Base-by-base conservation (phyloP, 805 yeast species). In the Candida corydali region DNA sequence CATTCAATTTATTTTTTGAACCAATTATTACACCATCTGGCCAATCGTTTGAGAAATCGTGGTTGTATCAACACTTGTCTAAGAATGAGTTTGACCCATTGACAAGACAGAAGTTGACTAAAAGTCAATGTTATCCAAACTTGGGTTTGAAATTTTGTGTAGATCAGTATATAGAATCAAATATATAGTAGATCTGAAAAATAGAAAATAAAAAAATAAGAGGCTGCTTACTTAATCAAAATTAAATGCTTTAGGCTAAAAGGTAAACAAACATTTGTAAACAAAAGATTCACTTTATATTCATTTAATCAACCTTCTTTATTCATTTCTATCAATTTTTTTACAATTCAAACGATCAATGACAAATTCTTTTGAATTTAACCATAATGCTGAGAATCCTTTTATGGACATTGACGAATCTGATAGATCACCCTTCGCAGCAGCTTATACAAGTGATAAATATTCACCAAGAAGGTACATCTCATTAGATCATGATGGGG, bases 1-100 rank as follows among this genome's bases (percentile, higher is more conserved):
- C 69, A 8, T 65, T 66, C 47, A 54, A 56, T 29, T 32, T 65
- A 17, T 63, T 63, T 40, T 45, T 43, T 29, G 70, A 69, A 26
- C 75, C 73, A 0, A 71, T 68, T 6, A 49, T 67, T 12, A 55
- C 67, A 4, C 67, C 65, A 5, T 54, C 66, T 10, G 73, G 74
- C 2, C 59, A 59, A 19, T 52, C 70, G 1, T 68, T 57, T 40
- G 73, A 69, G 37, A 52, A 59, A 32, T 44, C 69, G 3, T 56
- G 61, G 51, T 42, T 69, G 9, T 37, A 54, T 31, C 57, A 59
- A 39, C 62, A 61, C 43, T 44, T 66, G 35, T 36, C 29, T 5
- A 51, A 48, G 32, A 46, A 44, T 32, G 35, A 51, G 10, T 46
- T 44, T 11, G 73, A 67, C 41, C 73, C 72, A 6, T 46, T 67